Percentiles rank a stretch among this genome's conserved stretches.
These are phyloP conservation scores for Aspergillus ellipticus DNA, from an alignment of 495 filamentous ascomycete genomes.

Conservation along the genomic window DNA sequence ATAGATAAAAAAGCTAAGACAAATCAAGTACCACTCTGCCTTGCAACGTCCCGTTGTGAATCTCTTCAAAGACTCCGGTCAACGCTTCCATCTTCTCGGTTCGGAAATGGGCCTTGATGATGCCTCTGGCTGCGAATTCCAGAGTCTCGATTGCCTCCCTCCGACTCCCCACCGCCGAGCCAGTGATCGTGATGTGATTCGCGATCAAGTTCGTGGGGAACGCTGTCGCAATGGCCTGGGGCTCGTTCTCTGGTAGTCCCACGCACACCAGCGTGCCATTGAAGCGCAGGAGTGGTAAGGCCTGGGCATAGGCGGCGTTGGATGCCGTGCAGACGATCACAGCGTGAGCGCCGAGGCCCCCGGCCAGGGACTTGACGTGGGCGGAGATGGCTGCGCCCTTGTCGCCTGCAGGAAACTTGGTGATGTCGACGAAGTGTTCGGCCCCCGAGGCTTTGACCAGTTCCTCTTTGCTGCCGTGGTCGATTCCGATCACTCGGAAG, in stretches of 20 bases:
- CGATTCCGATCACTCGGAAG: slow-evolving; percentile 65
- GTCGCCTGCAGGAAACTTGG: slow-evolving; percentile 50
- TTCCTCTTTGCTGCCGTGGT: slow-evolving; percentile 58
- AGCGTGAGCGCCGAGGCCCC: slow-evolving; percentile 60
- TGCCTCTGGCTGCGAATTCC: slow-evolving; percentile 58
- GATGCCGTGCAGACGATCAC: slow-evolving; percentile 62
- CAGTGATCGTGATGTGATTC: slow-evolving; percentile 54
- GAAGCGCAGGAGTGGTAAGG: slow-evolving; percentile 56
- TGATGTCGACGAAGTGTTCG: slow-evolving; percentile 65
- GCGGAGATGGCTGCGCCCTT: slow-evolving; percentile 44
- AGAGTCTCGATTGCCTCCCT: slow-evolving; percentile 63
- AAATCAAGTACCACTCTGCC: slow-evolving; percentile 60
- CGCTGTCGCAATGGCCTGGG: slow-evolving; percentile 53
- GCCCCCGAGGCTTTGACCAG: slow-evolving; percentile 59
- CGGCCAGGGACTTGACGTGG: slow-evolving; percentile 55
- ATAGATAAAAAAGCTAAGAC: slow-evolving; percentile 21
- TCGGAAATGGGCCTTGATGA: slow-evolving; percentile 58
- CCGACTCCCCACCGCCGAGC: slow-evolving; percentile 61
- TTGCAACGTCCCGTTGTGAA: slow-evolving; percentile 53
- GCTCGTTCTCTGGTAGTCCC: slow-evolving; percentile 62
- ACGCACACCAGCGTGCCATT: slow-evolving; percentile 64
- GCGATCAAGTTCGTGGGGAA: slow-evolving; percentile 48
- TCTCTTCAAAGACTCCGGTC: slow-evolving; percentile 58
- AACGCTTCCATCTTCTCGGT: slow-evolving; percentile 60
- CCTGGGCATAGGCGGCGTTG: slow-evolving; percentile 62